Percentiles rank a stretch among this genome's conserved stretches.
These are phyloP conservation scores for Fusarium pseudoanthophilum DNA, from an alignment of 2,329 filamentous ascomycete genomes.

Conservation along the genomic window DNA sequence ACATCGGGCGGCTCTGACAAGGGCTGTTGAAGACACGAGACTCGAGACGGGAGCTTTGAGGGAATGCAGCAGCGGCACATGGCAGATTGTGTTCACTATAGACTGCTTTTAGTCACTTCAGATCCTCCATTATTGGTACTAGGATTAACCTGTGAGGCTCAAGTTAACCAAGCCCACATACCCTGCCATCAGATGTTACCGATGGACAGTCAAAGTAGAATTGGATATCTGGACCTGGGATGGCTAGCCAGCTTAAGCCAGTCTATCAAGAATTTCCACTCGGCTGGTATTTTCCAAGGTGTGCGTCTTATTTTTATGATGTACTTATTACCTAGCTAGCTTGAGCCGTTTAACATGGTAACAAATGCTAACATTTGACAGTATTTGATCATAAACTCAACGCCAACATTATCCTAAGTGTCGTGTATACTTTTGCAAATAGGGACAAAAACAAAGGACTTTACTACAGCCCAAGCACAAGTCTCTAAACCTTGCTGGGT, in stretches of 20 bases:
- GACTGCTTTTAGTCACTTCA: neutral
- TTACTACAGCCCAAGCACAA: neutral
- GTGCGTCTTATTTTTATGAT: neutral
- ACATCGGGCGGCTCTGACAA: neutral
- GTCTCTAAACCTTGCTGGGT: constrained; percentile 41
- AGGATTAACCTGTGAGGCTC: neutral
- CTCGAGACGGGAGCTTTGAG: neutral
- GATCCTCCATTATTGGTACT: neutral
- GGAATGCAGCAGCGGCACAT: neutral
- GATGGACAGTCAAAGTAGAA: neutral
- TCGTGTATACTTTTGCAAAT: neutral
- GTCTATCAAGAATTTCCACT: neutral
- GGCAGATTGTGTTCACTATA: too few species aligned
- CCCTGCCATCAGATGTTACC: neutral
- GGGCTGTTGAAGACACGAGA: neutral
- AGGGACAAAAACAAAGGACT: neutral
- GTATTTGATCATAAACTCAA: neutral
- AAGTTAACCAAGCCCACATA: neutral
- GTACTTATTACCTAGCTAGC: too few species aligned
- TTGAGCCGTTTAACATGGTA: neutral
- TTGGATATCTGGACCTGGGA: neutral
- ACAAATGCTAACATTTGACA: neutral
- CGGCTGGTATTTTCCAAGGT: neutral
- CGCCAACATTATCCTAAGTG: too few species aligned
- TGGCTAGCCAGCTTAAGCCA: neutral